phyloP scores from a whole-genome alignment of 768 basidiomycete genomes.

The Rhodotorula taiwanensis region DNA sequence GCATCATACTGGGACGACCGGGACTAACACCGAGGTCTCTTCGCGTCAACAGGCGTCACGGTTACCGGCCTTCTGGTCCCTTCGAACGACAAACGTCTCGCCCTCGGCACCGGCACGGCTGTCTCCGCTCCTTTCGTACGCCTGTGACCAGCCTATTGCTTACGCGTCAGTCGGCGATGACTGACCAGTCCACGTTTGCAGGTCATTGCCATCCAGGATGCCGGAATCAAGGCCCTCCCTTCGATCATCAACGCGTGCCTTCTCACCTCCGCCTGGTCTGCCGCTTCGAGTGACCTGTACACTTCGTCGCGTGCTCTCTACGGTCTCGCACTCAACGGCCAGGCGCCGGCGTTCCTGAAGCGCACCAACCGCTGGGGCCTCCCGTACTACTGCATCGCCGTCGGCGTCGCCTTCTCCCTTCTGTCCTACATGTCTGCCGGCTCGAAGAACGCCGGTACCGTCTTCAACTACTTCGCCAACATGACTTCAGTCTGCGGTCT shows the following conservation, averaged over 20 bases:
- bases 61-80: conserved; percentile 46
- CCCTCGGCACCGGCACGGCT: conserved; percentile 29
- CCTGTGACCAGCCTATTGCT: not conserved
- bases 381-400: conserved; percentile 42
- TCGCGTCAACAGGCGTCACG: too few relatives aligned
- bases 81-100: conserved; percentile 40
- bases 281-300: conserved; percentile 45
- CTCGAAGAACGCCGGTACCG: conserved; percentile 36
- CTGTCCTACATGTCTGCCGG: conserved; percentile 39
- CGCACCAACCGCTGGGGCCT: conserved; percentile 45
- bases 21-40: too few relatives aligned
- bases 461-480: conserved; percentile 47
- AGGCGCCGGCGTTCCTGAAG: conserved; percentile 46
- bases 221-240: conserved; percentile 48
- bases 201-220: conserved; percentile 45
- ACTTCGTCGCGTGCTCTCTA: conserved; percentile 39
- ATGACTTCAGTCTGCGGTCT: conserved; percentile 29
- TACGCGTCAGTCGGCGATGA: not conserved
- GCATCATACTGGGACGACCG: too few relatives aligned
- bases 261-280: conserved; percentile 47
- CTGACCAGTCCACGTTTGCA: conserved; percentile 18
- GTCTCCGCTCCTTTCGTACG: conserved; percentile 30
- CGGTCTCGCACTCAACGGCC: conserved; percentile 45
- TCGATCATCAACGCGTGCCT: conserved; percentile 47
- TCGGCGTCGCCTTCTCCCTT: conserved; percentile 42